Base-by-base conservation (phyloP, 768 basidiomycete genomes). In the Kwoniella pini region DNA sequence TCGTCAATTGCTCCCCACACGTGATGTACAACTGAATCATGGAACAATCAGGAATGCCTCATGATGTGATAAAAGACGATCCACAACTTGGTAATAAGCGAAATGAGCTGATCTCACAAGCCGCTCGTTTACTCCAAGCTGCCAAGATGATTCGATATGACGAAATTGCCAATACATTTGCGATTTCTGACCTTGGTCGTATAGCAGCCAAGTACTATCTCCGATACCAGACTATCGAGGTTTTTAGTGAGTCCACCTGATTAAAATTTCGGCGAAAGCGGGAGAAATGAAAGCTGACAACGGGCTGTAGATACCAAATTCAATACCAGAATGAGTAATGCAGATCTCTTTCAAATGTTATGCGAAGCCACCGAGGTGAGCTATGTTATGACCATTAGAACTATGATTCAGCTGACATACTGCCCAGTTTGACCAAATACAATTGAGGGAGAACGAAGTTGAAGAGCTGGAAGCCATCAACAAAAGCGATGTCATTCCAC, bases 191-290 rank as follows among this genome's bases (percentile, higher is more conserved):
- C 65, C 79, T 95, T 2, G 96, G 96, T n/a, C 82, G 92, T 65
- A 94, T 98, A 69, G 93, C 96, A 0, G 91, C 95, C 3, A 94
- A 89, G 79, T 99, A 96, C 78, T 99, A 98, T 79, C 89, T 99
- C 72, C 85, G 88, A 19, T 80, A 91, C 75, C 80, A 84, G 43
- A 92, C 90, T 3, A 87, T 98, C 33, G 90, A 91, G 76, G 84
- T 89, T 5, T 98, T 95, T 82, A 90, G 75, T 77, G 49, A 62
- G 77, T 71, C 9, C 13, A n/a, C 3, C 17, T 21, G 38, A n/a
- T 24, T 26, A n/a, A 44, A 26, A 26, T 26, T 30, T 5, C 12
- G 12, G 4, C 19, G 9, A 21, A 36, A 36, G 9, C 9, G 9
- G 15, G 7, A 7, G 33, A 9, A 36, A 36, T n/a, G 26, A 15